Percentiles rank a stretch among this genome's conserved stretches.
Evolutionary conservation across 352 stramenopile genomes (phyloP).

Genomic region (Globisporangium spinosum): DNA sequence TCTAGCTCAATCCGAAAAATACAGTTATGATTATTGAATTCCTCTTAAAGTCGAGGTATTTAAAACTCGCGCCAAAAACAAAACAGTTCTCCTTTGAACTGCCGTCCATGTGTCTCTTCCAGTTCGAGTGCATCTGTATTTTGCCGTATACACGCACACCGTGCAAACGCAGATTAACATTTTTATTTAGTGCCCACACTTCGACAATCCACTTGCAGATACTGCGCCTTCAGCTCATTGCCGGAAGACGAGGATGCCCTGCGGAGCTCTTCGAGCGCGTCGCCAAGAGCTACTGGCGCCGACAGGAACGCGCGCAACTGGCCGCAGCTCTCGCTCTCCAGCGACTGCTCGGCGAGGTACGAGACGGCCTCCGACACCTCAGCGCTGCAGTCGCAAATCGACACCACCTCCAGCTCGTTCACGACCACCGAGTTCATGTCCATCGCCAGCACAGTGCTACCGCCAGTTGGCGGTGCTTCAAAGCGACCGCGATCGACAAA

Average conservation of each 20-base stretch:
- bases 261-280: constrained; percentile 3
- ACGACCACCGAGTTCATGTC: constrained; percentile 75
- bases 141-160: no score
- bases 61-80: no score
- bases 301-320: constrained; percentile 9
- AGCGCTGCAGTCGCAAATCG: constrained; percentile 30
- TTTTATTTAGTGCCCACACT: not conserved
- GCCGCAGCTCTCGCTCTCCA: constrained; percentile 8
- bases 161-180: no score
- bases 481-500: constrained; percentile 33
- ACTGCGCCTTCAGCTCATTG: not conserved
- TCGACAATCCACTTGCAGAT: constrained; percentile 2
- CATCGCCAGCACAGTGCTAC: constrained; percentile 32
- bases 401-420: constrained; percentile 49
- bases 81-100: no score
- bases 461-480: constrained; percentile 18
- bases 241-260: not conserved
- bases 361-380: constrained; percentile 34
- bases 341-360: constrained; percentile 35
- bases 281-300: constrained; percentile 8
- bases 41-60: no score
- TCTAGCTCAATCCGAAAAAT: no score
- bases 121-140: no score
- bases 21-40: no score
- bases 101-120: no score